Evolutionary conservation across 176 grass and related monocot genomes (phyloP), one percentile per base, ranked within the genome.

Genomic region (Carex kokanica): DNA sequence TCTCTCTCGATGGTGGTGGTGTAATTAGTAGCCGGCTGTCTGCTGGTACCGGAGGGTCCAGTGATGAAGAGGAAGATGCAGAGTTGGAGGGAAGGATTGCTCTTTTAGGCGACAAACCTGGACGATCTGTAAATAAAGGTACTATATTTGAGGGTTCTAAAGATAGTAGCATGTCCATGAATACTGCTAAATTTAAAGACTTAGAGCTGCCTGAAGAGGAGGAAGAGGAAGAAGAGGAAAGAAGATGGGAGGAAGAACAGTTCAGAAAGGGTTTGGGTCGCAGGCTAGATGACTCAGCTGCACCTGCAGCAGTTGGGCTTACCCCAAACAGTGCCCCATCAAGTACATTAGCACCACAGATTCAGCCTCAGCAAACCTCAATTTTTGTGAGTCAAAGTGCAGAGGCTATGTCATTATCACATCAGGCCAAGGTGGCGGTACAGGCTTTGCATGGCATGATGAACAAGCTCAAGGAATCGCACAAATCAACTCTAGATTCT

Each of bases 201-300:
- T 85, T 83, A 65, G 86, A 74, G 14, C 25, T 82, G n/a, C 60
- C 49, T 49, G 83, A 84, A 73, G 95, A 88, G 6, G 84, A 90
- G 3, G 93, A 95, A 0, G 89, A 94, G 0, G 95, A 94, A 3
- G 95, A 93, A 79, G 92, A 95, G 86, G 92, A 95, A 70, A 93
- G 93, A 81, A 99, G 86, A 71, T 95, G 96, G 96, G 93, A 99
- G 89, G 95, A 98, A 68, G 96, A 91, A 64, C 96, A 99, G 56
- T 88, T 95, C 62, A 93, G 89, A 75, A 99, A 99, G 80, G 96
- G 83, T 29, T 85, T 95, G 69, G 88, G 93, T 81, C 88, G 88
- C 83, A 88, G 90, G 77, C 71, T 94, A 34, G 92, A 94, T 21
- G 90, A 94, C 25, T 63, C 86, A 68, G 87, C 93, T 43, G 6